Conservation (phyloP, 306 rosid genomes). For the peach (Prunus persica) region DNA sequence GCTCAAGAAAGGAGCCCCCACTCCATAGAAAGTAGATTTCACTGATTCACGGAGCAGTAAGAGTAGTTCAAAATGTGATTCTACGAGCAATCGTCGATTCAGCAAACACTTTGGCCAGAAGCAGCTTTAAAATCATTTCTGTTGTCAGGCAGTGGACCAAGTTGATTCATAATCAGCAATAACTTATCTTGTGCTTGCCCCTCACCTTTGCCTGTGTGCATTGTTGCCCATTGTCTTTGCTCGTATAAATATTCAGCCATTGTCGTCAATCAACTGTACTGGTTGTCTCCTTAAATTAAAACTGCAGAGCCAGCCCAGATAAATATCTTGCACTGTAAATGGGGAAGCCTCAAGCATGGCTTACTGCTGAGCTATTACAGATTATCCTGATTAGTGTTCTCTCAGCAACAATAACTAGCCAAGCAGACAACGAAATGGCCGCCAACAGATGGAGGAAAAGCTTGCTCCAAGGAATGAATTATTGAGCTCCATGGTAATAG, state of each 20-base stretch:
- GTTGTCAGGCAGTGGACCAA: slow-evolving; percentile 4
- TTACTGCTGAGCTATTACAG: neutral
- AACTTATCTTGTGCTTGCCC: neutral
- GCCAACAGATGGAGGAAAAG: neutral
- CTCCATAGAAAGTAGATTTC: neutral
- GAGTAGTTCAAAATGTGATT: neutral
- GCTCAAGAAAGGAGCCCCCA: neutral
- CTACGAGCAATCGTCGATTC: neutral
- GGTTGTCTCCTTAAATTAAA: slow-evolving; percentile 9
- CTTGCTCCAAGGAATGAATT: neutral
- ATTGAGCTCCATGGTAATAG: slow-evolving; percentile 11
- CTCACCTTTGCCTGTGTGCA: neutral
- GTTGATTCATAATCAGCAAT: neutral
- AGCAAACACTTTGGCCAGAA: neutral
- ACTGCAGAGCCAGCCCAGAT: slow-evolving; percentile 3
- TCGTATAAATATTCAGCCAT: neutral
- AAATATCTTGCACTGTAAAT: neutral
- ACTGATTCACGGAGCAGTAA: neutral
- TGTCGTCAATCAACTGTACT: neutral
- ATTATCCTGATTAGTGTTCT: neutral
- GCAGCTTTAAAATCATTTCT: slow-evolving; percentile 7
- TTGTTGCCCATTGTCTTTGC: neutral
- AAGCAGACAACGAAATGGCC: slow-evolving; percentile 14
- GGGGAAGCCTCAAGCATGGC: neutral
- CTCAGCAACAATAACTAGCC: neutral